Evolutionary conservation across 352 stramenopile species (phyloP).

Genomic region (Phytophthora hybrid): DNA sequence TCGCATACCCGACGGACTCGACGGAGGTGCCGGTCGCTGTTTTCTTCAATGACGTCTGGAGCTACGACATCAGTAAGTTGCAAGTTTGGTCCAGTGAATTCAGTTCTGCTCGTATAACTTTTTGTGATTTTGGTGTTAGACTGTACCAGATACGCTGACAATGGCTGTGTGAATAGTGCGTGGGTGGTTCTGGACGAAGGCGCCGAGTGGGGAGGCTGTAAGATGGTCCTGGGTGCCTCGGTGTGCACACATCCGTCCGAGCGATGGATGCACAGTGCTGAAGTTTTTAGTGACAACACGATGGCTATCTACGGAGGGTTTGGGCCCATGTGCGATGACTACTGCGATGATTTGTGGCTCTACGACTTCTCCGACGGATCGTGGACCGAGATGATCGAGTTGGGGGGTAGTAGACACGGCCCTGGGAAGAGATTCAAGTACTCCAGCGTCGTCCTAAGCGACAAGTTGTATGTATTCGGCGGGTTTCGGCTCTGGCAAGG

Average conservation of each 20-base stretch:
- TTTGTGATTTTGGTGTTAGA: constrained; percentile 46
- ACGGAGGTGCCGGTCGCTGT: constrained; percentile 82
- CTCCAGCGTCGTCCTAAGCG: constrained; percentile 73
- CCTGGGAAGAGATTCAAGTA: constrained; percentile 95
- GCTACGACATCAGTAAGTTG: constrained; percentile 91
- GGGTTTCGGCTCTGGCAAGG: constrained; percentile 96
- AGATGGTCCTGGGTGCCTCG: constrained; percentile 83
- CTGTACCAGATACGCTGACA: constrained; percentile 88
- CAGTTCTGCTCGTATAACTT: constrained; percentile 2
- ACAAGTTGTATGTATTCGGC: constrained; percentile 89
- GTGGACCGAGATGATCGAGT: constrained; percentile 90
- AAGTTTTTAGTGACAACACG: constrained; percentile 90
- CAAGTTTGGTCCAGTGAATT: background rate
- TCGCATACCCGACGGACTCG: constrained; percentile 51
- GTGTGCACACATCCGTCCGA: constrained; percentile 92
- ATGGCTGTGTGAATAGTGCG: constrained; percentile 78
- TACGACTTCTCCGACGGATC: constrained; percentile 92
- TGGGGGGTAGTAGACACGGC: constrained; percentile 59
- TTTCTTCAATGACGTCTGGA: constrained; percentile 97
- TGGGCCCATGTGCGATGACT: constrained; percentile 93
- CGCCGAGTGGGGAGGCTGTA: constrained; percentile 91
- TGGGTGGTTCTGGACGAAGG: constrained; percentile 91
- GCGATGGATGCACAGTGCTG: constrained; percentile 89
- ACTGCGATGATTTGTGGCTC: constrained; percentile 97
- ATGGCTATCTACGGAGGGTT: constrained; percentile 97